phyloP scores from a whole-genome alignment of 257 asterid genomes.

The Scutellaria baicalensis region DNA sequence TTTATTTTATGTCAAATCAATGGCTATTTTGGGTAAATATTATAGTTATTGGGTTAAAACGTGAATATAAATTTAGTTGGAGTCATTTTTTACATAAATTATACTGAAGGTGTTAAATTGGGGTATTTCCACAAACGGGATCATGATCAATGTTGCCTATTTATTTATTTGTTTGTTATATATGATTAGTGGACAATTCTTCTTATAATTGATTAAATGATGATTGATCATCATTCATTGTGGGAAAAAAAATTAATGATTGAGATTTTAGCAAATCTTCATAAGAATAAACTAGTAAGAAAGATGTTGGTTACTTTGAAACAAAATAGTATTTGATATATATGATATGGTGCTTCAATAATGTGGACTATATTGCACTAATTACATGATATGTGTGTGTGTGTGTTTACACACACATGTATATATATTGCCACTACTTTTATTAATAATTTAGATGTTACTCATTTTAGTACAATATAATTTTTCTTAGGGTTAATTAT shows the following conservation, averaged over 20 bases:
- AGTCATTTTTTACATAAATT: too few relatives aligned
- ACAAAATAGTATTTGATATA: neutral
- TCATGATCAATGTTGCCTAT: neutral
- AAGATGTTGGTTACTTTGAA: neutral
- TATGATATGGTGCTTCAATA: neutral
- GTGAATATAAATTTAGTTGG: too few relatives aligned
- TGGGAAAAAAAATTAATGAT: neutral
- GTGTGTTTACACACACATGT: too few relatives aligned
- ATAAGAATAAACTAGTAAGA: neutral
- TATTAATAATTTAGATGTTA: neutral
- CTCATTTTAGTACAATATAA: neutral
- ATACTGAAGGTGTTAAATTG: too few relatives aligned
- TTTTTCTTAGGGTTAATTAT: too few relatives aligned
- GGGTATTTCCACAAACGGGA: too few relatives aligned
- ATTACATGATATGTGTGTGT: too few relatives aligned
- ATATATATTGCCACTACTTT: neutral
- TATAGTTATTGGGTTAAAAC: too few relatives aligned
- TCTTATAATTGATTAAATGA: neutral
- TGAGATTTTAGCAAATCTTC: neutral
- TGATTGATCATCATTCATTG: neutral
- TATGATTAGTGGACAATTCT: constrained; percentile 2
- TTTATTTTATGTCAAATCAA: too few relatives aligned
- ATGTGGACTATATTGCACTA: neutral
- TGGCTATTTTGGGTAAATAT: too few relatives aligned
- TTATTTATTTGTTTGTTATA: neutral